phyloP scores from a whole-genome alignment of 2,329 filamentous ascomycete species.

The Epichloe brachyelytri region DNA sequence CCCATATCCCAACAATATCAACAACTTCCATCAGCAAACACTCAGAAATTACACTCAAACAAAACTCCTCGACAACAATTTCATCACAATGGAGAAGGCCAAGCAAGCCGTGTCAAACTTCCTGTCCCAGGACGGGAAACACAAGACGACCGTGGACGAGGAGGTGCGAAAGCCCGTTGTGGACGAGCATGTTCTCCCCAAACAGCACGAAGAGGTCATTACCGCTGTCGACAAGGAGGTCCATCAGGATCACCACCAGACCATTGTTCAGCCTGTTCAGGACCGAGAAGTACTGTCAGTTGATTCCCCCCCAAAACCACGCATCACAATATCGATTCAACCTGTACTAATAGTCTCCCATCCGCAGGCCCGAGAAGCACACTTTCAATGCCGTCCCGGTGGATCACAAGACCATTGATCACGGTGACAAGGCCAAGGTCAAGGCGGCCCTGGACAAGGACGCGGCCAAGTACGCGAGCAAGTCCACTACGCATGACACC shows the following conservation, averaged over 20 bases:
- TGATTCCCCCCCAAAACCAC: neutral
- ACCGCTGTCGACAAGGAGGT: constrained; percentile 56
- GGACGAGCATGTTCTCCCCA: constrained; percentile 46
- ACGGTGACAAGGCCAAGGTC: constrained; percentile 40
- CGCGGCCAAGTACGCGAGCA: constrained; percentile 20
- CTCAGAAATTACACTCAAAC: too few relatives aligned
- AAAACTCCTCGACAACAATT: too few relatives aligned
- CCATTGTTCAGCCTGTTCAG: constrained; percentile 50
- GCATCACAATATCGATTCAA: too few relatives aligned
- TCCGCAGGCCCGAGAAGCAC: constrained; percentile 44
- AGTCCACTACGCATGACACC: constrained; percentile 15
- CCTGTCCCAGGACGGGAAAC: constrained; percentile 46
- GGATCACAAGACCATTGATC: constrained; percentile 47
- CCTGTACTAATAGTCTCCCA: too few relatives aligned
- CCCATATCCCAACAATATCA: neutral
- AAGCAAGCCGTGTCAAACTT: constrained; percentile 50
- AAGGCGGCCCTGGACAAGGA: constrained; percentile 38
- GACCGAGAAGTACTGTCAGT: constrained; percentile 29
- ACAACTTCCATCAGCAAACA: too few relatives aligned
- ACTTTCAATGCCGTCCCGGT: constrained; percentile 43
- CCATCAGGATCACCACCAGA: constrained; percentile 62
- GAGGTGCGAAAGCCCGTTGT: constrained; percentile 46
- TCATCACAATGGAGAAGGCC: constrained; percentile 44
- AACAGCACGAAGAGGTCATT: constrained; percentile 47
- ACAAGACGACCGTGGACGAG: constrained; percentile 60